A percentile compares a stretch with the other conserved stretches of the same genome.
These are phyloP conservation scores for Monascus purpureus DNA, from an alignment of 495 filamentous ascomycete genomes.

Conservation along the genomic window DNA sequence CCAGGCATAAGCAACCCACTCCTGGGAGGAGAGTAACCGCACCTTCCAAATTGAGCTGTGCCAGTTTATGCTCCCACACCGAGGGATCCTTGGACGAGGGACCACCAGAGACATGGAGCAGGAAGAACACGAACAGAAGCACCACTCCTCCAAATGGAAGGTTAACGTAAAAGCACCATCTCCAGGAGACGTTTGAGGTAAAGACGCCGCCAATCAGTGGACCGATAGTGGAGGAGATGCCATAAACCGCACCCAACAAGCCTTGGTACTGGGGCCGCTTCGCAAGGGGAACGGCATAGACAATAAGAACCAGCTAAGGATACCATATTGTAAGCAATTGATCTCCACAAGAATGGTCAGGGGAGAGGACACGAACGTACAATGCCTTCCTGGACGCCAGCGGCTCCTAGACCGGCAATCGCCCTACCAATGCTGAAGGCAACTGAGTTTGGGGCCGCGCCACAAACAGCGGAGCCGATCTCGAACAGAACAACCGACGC, in stretches of 20 bases:
- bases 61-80: conserved; percentile 1
- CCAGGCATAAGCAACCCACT: conserved; percentile 1
- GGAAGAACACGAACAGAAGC: conserved; percentile 9
- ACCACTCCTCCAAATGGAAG: conserved; percentile 27
- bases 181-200: conserved; percentile 27
- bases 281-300: conserved; percentile 22
- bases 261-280: conserved; percentile 33
- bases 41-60: conserved; percentile 1
- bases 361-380: neutral
- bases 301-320: conserved; percentile 23
- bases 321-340: neutral
- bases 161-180: conserved; percentile 40
- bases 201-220: conserved; percentile 29
- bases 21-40: conserved; percentile 1
- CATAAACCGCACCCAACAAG: conserved; percentile 25
- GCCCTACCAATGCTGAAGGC: conserved; percentile 56
- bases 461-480: conserved; percentile 51
- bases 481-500: conserved; percentile 50
- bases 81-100: neutral
- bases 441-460: conserved; percentile 44
- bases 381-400: neutral
- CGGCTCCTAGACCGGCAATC: conserved; percentile 46
- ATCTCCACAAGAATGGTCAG: too few species aligned
- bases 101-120: conserved; percentile 2
- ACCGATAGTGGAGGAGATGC: conserved; percentile 24